These are phyloP conservation scores for Tremella mesenterica DNA, from an alignment of 768 basidiomycete species.

Conservation along the genomic window DNA sequence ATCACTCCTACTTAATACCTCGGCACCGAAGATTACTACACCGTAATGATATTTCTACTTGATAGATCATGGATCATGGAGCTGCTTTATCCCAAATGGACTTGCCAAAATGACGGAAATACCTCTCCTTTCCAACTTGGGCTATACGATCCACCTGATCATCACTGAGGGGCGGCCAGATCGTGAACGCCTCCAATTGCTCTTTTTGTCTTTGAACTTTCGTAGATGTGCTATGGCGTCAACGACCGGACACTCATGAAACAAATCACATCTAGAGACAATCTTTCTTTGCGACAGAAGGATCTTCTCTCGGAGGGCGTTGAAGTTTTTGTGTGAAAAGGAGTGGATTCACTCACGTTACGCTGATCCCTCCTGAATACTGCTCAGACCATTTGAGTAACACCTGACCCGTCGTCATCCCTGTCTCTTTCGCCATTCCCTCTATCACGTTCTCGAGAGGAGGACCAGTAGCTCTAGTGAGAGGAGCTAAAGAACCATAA, in stretches of 20 bases:
- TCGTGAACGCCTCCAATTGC: neutral
- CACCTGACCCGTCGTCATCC: conserved; percentile 25
- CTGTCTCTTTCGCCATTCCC: conserved; percentile 11
- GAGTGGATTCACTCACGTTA: conserved; percentile 21
- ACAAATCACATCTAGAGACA: no score
- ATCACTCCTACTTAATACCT: no score
- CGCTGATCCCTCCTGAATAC: conserved; percentile 18
- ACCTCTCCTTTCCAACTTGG: neutral
- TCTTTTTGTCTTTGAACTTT: neutral
- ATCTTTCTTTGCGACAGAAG: no score
- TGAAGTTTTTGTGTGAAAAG: no score
- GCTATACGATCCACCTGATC: neutral
- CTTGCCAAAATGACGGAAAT: neutral
- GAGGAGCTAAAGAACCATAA: conserved; percentile 31
- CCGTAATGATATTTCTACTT: no score
- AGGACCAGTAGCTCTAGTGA: conserved; percentile 15
- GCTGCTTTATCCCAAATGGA: neutral
- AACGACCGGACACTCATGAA: no score
- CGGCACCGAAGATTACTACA: no score
- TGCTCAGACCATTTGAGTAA: conserved; percentile 31
- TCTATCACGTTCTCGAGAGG: conserved; percentile 20
- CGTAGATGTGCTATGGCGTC: conserved; percentile 3
- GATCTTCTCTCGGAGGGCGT: no score
- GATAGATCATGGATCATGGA: no score
- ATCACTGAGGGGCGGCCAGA: neutral